Percentiles rank a stretch among this genome's conserved stretches.
Evolutionary conservation across 2,329 filamentous ascomycete species (phyloP).

Genomic region (Penicillium hesseltinei): DNA sequence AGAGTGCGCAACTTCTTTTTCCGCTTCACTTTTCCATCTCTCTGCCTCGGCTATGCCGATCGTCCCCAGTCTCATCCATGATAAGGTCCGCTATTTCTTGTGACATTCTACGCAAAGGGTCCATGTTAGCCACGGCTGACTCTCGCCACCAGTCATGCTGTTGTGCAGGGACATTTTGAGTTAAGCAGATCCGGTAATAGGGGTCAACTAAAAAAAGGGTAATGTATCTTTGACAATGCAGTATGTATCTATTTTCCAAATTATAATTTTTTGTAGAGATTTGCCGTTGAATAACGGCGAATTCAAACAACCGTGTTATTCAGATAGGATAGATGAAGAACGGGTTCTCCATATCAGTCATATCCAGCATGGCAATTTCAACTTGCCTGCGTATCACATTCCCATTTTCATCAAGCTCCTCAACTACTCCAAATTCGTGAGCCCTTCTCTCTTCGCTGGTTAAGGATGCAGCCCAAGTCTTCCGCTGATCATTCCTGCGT

Average conservation of each 20-base stretch:
- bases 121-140: too few relatives aligned
- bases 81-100: too few relatives aligned
- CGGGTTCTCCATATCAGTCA: conserved; percentile 43
- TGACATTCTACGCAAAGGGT: too few relatives aligned
- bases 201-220: too few relatives aligned
- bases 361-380: conserved; percentile 33
- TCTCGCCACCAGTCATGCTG: too few relatives aligned
- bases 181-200: too few relatives aligned
- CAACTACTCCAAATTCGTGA: conserved; percentile 19
- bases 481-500: background rate
- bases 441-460: conserved; percentile 7
- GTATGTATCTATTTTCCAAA: background rate
- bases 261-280: background rate
- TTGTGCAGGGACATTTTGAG: too few relatives aligned
- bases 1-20: too few relatives aligned
- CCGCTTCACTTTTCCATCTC: too few relatives aligned
- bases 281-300: background rate
- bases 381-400: conserved; percentile 31
- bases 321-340: conserved; percentile 40
- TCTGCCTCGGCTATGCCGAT: too few relatives aligned
- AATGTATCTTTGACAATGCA: too few relatives aligned
- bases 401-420: conserved; percentile 35
- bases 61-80: too few relatives aligned
- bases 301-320: background rate
- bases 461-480: background rate